Conservation (phyloP, 129 eudicot genomes). For the Gnaphalium uliginosum region DNA sequence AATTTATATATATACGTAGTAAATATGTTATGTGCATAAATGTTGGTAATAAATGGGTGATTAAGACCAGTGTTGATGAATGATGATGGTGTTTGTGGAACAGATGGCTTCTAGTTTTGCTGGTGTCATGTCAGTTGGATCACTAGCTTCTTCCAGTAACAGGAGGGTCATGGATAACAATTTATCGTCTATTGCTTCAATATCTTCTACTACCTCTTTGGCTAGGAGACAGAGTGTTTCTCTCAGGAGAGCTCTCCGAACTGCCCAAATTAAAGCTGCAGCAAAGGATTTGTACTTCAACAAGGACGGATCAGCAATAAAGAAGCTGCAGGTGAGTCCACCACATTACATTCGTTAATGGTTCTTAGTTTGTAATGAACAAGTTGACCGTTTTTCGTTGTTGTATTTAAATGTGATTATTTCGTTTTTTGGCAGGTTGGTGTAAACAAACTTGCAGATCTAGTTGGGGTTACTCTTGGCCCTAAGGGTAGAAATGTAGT, state of each 20-base stretch:
- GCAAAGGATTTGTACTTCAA: conserved; percentile 78
- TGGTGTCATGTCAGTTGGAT: conserved; percentile 62
- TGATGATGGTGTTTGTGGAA: conserved; percentile 21
- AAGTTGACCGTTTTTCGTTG: background rate
- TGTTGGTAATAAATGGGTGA: too few relatives aligned
- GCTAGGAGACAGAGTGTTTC: conserved; percentile 46
- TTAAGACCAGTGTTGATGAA: background rate
- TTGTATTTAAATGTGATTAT: background rate
- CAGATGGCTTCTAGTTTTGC: conserved; percentile 76
- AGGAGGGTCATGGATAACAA: conserved; percentile 41
- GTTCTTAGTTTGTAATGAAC: background rate
- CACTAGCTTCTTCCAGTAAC: conserved; percentile 57
- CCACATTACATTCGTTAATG: background rate
- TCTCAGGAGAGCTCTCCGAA: conserved; percentile 35
- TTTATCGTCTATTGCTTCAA: conserved; percentile 59
- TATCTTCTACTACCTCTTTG: conserved; percentile 57
- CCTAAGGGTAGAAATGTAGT: conserved; percentile 96
- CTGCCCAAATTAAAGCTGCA: conserved; percentile 53
- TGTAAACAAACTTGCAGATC: conserved; percentile 92
- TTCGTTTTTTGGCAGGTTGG: conserved; percentile 57
- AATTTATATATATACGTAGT: too few relatives aligned
- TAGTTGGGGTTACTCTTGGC: conserved; percentile 96
- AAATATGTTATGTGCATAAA: too few relatives aligned
- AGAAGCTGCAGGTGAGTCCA: conserved; percentile 58
- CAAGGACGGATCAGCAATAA: conserved; percentile 76